A percentile compares a stretch with the other conserved stretches of the same genome.
Evolutionary conservation across 805 yeast genomes (phyloP).

Genomic region (Sugiyamaella floridensis): DNA sequence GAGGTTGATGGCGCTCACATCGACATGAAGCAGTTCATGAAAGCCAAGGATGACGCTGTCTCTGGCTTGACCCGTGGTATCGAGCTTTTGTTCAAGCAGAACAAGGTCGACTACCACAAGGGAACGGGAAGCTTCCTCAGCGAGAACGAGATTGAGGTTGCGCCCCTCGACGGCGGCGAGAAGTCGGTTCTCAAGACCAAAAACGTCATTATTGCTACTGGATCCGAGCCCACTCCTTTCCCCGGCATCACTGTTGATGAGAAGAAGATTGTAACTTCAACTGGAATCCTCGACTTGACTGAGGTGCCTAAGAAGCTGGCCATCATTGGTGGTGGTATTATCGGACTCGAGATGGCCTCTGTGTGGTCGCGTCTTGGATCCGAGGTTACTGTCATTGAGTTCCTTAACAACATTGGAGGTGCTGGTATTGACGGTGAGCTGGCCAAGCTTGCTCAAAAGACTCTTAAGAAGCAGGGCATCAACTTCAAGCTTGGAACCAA

Average conservation of each 20-base stretch:
- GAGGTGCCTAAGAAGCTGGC: conserved; percentile 90
- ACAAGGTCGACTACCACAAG: conserved; percentile 89
- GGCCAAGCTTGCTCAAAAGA: conserved; percentile 81
- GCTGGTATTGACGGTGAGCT: conserved; percentile 98
- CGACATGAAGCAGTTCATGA: conserved; percentile 74
- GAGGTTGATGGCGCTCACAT: conserved; percentile 67
- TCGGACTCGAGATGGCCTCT: conserved; percentile 98
- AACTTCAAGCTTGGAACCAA: conserved; percentile 89
- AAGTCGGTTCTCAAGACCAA: conserved; percentile 69
- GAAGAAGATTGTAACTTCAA: conserved; percentile 92
- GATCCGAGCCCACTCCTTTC: conserved; percentile 97
- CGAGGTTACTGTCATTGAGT: conserved; percentile 92
- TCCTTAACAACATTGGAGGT: conserved; percentile 89
- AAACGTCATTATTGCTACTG: conserved; percentile 92
- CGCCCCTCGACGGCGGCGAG: conserved; percentile 80
- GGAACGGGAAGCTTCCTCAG: conserved; percentile 85
- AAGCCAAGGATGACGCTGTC: conserved; percentile 88
- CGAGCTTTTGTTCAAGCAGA: conserved; percentile 90
- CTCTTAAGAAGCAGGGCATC: conserved; percentile 89
- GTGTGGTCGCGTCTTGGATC: conserved; percentile 94
- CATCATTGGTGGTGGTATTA: conserved; percentile 98
- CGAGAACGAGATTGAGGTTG: conserved; percentile 70
- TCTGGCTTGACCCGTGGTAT: conserved; percentile 87
- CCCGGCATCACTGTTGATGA: conserved; percentile 96
- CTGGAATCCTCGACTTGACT: conserved; percentile 79